Conservation (phyloP, 768 basidiomycete genomes). For the Termitomyces sp. region DNA sequence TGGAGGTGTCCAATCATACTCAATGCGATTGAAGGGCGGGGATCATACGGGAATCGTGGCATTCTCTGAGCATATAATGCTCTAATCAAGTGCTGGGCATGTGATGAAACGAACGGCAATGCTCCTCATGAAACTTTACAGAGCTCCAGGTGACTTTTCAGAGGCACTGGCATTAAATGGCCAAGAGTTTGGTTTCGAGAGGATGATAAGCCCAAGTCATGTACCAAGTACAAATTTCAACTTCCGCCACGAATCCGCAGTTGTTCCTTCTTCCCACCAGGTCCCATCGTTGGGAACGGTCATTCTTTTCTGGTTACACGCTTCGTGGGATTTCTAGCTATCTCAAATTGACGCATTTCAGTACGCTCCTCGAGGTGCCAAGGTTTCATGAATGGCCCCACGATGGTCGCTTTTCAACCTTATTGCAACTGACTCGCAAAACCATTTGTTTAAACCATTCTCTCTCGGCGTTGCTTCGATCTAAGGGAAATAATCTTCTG, state of each 20-base stretch:
- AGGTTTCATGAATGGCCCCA: not conserved
- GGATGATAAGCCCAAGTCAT: not conserved
- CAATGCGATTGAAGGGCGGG: conserved; percentile 10
- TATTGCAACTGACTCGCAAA: not conserved
- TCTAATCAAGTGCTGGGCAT: not conserved
- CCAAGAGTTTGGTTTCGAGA: not conserved
- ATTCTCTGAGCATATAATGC: not conserved
- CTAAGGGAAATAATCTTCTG: not conserved
- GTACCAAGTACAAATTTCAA: conserved; percentile 1
- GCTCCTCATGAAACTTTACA: not conserved
- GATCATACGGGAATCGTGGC: conserved; percentile 1
- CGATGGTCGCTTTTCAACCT: not conserved
- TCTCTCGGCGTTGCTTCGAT: not conserved
- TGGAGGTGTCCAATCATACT: conserved; percentile 13
- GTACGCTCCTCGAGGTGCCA: not conserved
- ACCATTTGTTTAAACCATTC: not conserved
- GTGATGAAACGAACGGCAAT: not conserved
- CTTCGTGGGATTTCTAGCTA: not conserved
- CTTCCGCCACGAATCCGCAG: not conserved
- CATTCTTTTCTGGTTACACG: not conserved
- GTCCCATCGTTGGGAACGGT: conserved; percentile 11
- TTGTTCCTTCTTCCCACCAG: conserved; percentile 7
- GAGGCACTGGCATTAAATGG: not conserved
- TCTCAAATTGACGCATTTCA: not conserved
- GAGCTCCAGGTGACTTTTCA: not conserved